A percentile compares a stretch with the other conserved stretches of the same genome.
Evolutionary conservation across 352 stramenopile species (phyloP).

Genomic region (Blastocystis sp.): DNA sequence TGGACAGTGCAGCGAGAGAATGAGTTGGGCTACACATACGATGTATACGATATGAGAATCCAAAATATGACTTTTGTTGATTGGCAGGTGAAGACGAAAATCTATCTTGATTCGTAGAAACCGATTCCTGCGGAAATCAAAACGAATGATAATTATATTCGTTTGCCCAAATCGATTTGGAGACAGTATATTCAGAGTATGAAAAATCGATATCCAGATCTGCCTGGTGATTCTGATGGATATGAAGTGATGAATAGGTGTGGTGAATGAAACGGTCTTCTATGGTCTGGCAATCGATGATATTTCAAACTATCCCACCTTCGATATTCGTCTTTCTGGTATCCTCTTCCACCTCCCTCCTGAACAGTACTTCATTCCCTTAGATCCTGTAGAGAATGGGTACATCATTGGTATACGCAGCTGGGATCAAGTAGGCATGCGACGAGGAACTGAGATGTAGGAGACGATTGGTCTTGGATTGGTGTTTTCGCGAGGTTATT

Average conservation of each 20-base stretch:
- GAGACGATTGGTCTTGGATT: not conserved
- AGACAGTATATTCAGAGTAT: not conserved
- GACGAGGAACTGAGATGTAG: not conserved
- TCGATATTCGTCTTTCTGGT: constrained; percentile 16
- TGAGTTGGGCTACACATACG: constrained; percentile 44
- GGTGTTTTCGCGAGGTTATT: constrained; percentile 9
- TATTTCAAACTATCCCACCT: not conserved
- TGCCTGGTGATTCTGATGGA: not conserved
- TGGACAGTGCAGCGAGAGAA: constrained; percentile 14
- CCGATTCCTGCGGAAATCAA: not conserved
- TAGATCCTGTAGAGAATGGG: not conserved
- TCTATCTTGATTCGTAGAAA: not conserved
- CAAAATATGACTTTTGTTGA: constrained; percentile 15
- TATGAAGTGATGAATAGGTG: not conserved
- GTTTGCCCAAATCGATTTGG: not conserved
- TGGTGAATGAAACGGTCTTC: constrained; percentile 24
- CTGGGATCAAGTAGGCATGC: not conserved
- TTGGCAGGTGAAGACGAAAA: not conserved
- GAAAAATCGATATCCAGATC: constrained; percentile 12
- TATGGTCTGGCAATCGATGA: not conserved
- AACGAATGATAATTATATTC: not conserved
- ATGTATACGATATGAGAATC: not conserved
- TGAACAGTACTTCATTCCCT: constrained; percentile 29
- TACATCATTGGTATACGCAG: not conserved
- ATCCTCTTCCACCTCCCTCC: constrained; percentile 30